phyloP scores from a whole-genome alignment of 257 asterid genomes.

The Galeopsis tetrahit region DNA sequence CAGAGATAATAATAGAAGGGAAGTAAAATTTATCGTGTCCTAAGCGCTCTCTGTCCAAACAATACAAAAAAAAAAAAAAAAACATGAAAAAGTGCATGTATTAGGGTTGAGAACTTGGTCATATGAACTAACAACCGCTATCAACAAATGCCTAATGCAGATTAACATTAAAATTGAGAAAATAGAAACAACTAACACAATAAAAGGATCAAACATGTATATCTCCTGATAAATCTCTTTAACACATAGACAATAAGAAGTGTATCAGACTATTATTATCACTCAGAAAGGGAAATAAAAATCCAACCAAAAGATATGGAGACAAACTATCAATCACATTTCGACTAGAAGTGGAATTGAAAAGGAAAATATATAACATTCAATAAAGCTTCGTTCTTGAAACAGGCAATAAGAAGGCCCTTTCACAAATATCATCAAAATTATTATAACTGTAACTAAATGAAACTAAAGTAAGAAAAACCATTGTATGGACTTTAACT shows the following conservation, averaged over 20 bases:
- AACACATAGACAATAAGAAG: background rate
- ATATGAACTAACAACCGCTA: slow-evolving; percentile 4
- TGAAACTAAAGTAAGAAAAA: background rate
- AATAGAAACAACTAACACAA: slow-evolving; percentile 3
- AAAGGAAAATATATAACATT: background rate
- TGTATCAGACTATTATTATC: slow-evolving; percentile 14
- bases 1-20: background rate
- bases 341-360: background rate
- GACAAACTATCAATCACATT: background rate
- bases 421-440: slow-evolving; percentile 10
- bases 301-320: background rate
- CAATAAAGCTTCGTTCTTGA: slow-evolving; percentile 12
- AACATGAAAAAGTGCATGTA: background rate
- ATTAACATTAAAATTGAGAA: background rate
- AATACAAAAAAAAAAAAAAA: background rate
- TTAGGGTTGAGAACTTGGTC: background rate
- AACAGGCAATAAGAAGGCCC: slow-evolving; percentile 4
- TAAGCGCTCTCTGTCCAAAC: slow-evolving; percentile 16
- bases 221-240: background rate
- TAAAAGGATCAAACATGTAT: background rate
- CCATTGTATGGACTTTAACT: slow-evolving; percentile 2
- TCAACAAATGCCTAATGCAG: background rate
- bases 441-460: background rate
- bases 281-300: background rate
- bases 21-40: background rate